Evolutionary conservation across 192 early-diverging fungal species (phyloP).

Genomic region (Gonapodya sp.): DNA sequence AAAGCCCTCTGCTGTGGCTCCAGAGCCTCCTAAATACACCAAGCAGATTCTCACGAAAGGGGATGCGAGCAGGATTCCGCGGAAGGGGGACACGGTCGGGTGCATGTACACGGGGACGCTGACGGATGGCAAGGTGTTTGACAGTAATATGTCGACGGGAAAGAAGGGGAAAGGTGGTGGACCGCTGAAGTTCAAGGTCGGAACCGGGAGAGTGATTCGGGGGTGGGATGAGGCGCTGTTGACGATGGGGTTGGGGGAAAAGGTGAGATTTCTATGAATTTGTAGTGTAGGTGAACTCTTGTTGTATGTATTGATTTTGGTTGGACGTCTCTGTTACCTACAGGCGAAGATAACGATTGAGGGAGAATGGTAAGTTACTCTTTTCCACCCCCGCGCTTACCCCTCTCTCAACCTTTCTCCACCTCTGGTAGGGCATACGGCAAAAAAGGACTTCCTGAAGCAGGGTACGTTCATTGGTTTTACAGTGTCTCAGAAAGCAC

Average conservation of each 20-base stretch:
- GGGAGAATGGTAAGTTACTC: no score
- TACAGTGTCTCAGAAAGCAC: no score
- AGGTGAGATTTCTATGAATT: conserved; percentile 18
- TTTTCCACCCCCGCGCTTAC: no score
- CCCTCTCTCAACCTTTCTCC: neutral
- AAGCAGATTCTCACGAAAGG: conserved; percentile 60
- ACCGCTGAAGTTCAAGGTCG: conserved; percentile 63
- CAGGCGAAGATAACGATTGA: conserved; percentile 43
- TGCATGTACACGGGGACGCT: conserved; percentile 58
- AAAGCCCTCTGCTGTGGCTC: conserved; percentile 20
- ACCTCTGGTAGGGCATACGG: no score
- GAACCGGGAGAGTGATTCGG: conserved; percentile 44
- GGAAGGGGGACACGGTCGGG: conserved; percentile 59
- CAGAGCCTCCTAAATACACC: conserved; percentile 48
- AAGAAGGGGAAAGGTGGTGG: conserved; percentile 44
- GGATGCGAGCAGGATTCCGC: conserved; percentile 37
- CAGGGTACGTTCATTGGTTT: neutral
- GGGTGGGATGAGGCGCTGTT: conserved; percentile 66
- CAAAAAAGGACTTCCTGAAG: conserved; percentile 36
- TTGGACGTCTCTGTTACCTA: no score
- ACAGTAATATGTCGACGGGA: conserved; percentile 46
- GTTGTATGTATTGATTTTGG: no score
- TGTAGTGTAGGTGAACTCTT: no score
- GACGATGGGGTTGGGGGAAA: conserved; percentile 57
- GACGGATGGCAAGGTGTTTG: conserved; percentile 59